These are phyloP conservation scores for Capsaspora owczarzaki DNA, from an alignment of 78 protist species.

Conservation along the genomic window DNA sequence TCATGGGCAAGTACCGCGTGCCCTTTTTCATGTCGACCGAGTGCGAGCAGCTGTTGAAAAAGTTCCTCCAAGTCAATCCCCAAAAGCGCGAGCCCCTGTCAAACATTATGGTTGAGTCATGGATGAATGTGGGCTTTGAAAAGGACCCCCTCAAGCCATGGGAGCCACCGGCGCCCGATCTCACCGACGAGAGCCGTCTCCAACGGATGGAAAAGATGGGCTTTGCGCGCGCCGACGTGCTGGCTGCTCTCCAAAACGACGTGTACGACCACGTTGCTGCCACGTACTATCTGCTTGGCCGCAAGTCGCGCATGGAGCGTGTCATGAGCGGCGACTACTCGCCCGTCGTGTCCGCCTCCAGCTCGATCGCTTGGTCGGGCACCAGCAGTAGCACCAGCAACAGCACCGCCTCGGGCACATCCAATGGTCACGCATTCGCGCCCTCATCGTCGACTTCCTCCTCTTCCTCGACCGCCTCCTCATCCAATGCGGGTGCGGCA, in stretches of 20 bases:
- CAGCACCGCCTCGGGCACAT: too few species aligned
- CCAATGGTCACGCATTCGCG: too few species aligned
- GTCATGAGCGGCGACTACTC: neutral
- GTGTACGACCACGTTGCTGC: slow-evolving; percentile 8
- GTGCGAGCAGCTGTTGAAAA: slow-evolving; percentile 13
- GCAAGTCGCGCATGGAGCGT: too few species aligned
- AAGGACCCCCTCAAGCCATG: slow-evolving; percentile 7
- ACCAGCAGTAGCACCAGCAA: too few species aligned
- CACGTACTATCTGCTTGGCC: slow-evolving; percentile 30
- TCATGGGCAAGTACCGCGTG: slow-evolving; percentile 51
- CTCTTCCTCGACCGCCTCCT: too few species aligned
- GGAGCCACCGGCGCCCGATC: neutral
- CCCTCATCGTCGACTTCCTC: too few species aligned
- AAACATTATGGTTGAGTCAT: slow-evolving; percentile 16
- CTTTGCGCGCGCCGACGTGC: neutral
- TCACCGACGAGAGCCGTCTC: neutral
- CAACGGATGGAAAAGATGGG: slow-evolving; percentile 17
- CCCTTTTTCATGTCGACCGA: slow-evolving; percentile 46
- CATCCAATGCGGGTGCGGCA: too few species aligned
- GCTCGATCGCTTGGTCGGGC: too few species aligned
- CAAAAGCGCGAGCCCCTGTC: neutral
- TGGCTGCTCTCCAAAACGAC: neutral
- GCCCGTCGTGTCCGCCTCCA: too few species aligned
- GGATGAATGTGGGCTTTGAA: slow-evolving; percentile 34
- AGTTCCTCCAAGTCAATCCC: slow-evolving; percentile 16